Evolutionary conservation across 75 land plant genomes (phyloP).

Genomic region (Ceratopteris richardii): DNA sequence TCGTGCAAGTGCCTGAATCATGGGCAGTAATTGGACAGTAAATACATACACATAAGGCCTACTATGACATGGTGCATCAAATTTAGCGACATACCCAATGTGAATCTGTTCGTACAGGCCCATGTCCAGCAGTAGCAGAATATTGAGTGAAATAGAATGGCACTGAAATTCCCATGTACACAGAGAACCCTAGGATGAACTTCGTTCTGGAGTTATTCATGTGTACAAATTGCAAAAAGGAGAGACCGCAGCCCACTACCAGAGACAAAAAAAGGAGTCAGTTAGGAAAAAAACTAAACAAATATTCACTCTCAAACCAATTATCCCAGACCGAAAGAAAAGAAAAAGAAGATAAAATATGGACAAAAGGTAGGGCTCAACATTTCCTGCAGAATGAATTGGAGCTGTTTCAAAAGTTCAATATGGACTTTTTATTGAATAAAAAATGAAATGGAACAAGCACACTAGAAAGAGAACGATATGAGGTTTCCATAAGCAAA

Average conservation of each 20-base stretch:
- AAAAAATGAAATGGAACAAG: neutral
- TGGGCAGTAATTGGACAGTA: neutral
- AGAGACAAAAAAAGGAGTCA: neutral
- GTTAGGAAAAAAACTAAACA: neutral
- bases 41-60: too few relatives aligned
- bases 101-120: constrained; percentile 58
- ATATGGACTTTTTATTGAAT: neutral
- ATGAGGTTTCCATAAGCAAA: too few relatives aligned
- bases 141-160: constrained; percentile 85
- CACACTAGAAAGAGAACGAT: too few relatives aligned
- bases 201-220: constrained; percentile 67
- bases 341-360: neutral
- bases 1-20: neutral
- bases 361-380: neutral
- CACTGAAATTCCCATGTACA: constrained; percentile 81
- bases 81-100: constrained; percentile 69
- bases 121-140: constrained; percentile 33
- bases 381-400: neutral
- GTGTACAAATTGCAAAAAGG: constrained; percentile 82
- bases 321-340: neutral
- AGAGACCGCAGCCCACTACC: constrained; percentile 73
- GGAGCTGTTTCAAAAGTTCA: neutral
- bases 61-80: too few relatives aligned
- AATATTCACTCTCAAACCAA: neutral
- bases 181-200: constrained; percentile 73